phyloP scores from a whole-genome alignment of 2,329 filamentous ascomycete genomes.

The Pleoardoris graminearum region DNA sequence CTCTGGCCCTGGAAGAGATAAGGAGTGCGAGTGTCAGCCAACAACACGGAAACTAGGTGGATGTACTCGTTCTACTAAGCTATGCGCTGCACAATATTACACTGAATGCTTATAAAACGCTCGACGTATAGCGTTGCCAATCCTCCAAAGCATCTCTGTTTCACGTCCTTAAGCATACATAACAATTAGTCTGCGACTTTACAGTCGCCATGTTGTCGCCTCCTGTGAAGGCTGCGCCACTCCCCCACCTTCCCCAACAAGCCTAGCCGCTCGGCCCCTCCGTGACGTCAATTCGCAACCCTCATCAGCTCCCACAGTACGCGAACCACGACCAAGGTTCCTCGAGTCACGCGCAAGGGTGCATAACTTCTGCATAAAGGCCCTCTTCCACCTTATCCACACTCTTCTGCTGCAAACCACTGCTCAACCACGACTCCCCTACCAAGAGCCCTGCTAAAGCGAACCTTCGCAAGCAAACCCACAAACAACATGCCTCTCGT shows the following conservation, averaged over 20 bases:
- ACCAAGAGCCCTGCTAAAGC: constrained; percentile 1
- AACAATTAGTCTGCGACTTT: too few species aligned
- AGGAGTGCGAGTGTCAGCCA: too few species aligned
- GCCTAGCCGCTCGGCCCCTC: background rate
- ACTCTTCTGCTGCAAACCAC: background rate
- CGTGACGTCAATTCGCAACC: constrained; percentile 9
- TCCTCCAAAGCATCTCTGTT: too few species aligned
- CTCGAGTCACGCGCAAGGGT: constrained; percentile 4
- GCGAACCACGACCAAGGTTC: background rate
- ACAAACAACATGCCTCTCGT: constrained; percentile 54
- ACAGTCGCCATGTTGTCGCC: background rate
- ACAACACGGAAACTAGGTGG: too few species aligned
- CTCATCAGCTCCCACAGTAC: constrained; percentile 1
- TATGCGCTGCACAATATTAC: too few species aligned
- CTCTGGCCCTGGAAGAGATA: too few species aligned
- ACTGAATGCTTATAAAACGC: too few species aligned
- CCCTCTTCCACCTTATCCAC: background rate
- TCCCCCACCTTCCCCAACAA: constrained; percentile 10
- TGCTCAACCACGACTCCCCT: constrained; percentile 5
- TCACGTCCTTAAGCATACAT: too few species aligned
- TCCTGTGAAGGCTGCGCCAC: background rate
- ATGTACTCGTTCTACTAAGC: too few species aligned
- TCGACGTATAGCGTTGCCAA: too few species aligned
- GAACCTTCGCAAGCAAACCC: constrained; percentile 9
- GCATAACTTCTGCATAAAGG: constrained; percentile 12